Evolutionary conservation across 2,329 filamentous ascomycete genomes (phyloP).

Genomic region (Hortaea werneckii): DNA sequence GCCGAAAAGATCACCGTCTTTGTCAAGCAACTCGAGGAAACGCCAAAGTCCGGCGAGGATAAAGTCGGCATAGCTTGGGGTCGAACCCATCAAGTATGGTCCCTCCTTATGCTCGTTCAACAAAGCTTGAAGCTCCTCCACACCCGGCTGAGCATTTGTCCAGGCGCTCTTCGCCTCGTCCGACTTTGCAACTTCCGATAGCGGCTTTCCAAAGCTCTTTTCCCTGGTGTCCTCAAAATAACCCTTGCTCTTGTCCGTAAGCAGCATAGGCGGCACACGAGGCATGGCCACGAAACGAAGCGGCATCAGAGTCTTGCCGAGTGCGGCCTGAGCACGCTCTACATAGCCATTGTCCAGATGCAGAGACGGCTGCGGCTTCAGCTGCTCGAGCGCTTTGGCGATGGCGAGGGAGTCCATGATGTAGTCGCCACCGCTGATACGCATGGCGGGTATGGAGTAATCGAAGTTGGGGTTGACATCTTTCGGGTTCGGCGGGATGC

Average conservation of each 20-base stretch:
- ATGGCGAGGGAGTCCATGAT: constrained; percentile 57
- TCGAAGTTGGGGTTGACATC: constrained; percentile 26
- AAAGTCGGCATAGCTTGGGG: constrained; percentile 48
- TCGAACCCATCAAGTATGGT: constrained; percentile 51
- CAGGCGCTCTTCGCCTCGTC: constrained; percentile 39
- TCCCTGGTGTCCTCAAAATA: constrained; percentile 50
- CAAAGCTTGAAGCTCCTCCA: constrained; percentile 31
- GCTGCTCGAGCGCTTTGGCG: constrained; percentile 47
- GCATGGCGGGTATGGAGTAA: constrained; percentile 49
- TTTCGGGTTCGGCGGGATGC: constrained; percentile 29
- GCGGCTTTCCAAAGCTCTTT: constrained; percentile 39
- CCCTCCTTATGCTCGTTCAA: constrained; percentile 48
- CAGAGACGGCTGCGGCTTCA: constrained; percentile 48
- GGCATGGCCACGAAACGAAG: constrained; percentile 38
- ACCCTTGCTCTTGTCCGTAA: constrained; percentile 41
- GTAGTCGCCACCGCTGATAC: constrained; percentile 46
- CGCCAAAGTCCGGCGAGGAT: constrained; percentile 39
- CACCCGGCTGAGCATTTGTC: constrained; percentile 31
- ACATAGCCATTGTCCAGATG: constrained; percentile 45
- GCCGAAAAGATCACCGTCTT: constrained; percentile 29
- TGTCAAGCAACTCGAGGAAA: constrained; percentile 26
- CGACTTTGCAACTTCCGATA: constrained; percentile 30
- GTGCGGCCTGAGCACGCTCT: constrained; percentile 26
- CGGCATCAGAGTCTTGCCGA: constrained; percentile 34
- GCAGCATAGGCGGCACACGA: constrained; percentile 39